These are phyloP conservation scores for Cetradonia linearis DNA, from an alignment of 495 filamentous ascomycete species.

Conservation along the genomic window DNA sequence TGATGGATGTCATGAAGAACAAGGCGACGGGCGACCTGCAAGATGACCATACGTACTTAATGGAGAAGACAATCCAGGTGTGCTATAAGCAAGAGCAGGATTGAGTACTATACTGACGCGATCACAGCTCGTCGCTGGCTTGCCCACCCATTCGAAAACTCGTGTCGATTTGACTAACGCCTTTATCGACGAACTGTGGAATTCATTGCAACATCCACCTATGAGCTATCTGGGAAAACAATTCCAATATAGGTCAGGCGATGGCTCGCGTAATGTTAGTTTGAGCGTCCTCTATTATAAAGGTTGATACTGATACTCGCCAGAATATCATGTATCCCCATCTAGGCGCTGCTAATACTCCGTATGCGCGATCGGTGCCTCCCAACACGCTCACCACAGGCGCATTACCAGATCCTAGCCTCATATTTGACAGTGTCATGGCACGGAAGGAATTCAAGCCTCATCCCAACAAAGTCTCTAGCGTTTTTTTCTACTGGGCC, in stretches of 20 bases:
- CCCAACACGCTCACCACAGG: constrained; percentile 43
- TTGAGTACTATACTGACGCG: background rate
- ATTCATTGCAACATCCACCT: constrained; percentile 44
- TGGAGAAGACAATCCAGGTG: constrained; percentile 41
- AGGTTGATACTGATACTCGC: background rate
- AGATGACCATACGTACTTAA: constrained; percentile 65
- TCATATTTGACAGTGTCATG: constrained; percentile 45
- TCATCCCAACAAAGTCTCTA: constrained; percentile 49
- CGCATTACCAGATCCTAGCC: constrained; percentile 43
- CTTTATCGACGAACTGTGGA: constrained; percentile 64
- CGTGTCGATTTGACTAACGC: constrained; percentile 55
- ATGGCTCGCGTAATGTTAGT: constrained; percentile 53
- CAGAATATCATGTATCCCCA: constrained; percentile 44
- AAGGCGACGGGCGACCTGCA: constrained; percentile 45
- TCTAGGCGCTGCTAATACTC: constrained; percentile 46
- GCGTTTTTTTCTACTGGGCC: constrained; percentile 50
- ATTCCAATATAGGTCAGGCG: constrained; percentile 56
- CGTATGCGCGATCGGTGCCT: constrained; percentile 45
- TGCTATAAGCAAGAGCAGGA: background rate
- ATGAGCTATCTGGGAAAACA: constrained; percentile 54
- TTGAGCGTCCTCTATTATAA: background rate
- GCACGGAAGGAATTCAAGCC: constrained; percentile 44
- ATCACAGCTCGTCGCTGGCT: constrained; percentile 49
- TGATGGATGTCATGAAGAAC: constrained; percentile 43
- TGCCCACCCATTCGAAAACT: constrained; percentile 52